Base-by-base conservation (phyloP, 495 filamentous ascomycete genomes). In the Podospora tetraspora region DNA sequence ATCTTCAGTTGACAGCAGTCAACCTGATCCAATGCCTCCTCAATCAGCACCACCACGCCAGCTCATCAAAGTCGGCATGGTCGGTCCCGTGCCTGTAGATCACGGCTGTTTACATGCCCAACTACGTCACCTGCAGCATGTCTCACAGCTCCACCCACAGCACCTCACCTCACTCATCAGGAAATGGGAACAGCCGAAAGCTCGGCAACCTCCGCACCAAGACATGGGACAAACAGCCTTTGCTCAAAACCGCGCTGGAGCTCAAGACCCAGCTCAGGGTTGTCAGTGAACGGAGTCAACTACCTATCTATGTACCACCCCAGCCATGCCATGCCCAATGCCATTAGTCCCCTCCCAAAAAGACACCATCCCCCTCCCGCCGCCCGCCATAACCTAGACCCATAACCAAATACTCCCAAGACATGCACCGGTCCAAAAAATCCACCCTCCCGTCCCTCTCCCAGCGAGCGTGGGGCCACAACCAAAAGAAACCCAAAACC, bases 401-500 rank as follows among this genome's bases (percentile, higher is more conserved):
- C 27, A 29, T 62, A 25, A 13, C 21, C 25, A 62, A 62, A 52
- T 52, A n/a, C 43, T 30, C 59, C 61, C n/a, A 30, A 52, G 43
- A 52, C 43, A 52, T 52, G 43, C 43, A 29, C 60, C 62, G 34
- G 34, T 24, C 62, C 22, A 52, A 52, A 52, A 52, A 52, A n/a
- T 19, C 16, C 43, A 16, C 19, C 11, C 13, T 52, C 13, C 13
- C 13, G 34, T 37, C 34, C 12, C 34, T 37, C 34, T 43, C 43
- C 43, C 43, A 52, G 16, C 43, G 43, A 52, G 43, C 43, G 43
- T 52, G 16, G 43, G 43, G 43, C 43, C 43, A 13, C 29, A 67
- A 57, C 65, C 37, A 27, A 23, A 52, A 16, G 27, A 59, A 25
- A 29, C 12, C 27, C 59, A 27, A 69, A 64, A 57, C 61, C 63